phyloP scores from a whole-genome alignment of 2,329 filamentous ascomycete genomes.

The Diaporthe humulicola region DNA sequence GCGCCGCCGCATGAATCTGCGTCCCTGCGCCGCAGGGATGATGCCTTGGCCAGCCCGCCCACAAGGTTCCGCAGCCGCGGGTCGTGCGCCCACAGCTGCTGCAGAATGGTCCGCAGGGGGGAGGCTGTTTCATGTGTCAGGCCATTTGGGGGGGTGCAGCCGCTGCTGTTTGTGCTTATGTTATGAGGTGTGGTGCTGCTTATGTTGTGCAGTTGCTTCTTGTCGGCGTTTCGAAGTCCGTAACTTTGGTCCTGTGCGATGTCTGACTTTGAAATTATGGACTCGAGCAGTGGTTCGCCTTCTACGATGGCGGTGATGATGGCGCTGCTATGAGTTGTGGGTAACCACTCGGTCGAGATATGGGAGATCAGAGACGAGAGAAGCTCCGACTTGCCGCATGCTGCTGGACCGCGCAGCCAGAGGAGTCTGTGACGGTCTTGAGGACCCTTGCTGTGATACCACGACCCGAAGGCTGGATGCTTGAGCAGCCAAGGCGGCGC shows the following conservation, averaged over 20 bases:
- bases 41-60: conserved; percentile 30
- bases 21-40: conserved; percentile 1
- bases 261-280: conserved; percentile 35
- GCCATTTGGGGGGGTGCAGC: neutral
- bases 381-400: conserved; percentile 49
- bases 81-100: conserved; percentile 49
- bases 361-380: conserved; percentile 46
- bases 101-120: conserved; percentile 48
- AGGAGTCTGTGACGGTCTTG: conserved; percentile 46
- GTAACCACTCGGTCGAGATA: conserved; percentile 47
- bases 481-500: conserved; percentile 51
- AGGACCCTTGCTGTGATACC: conserved; percentile 47
- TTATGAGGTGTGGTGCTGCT: conserved; percentile 33
- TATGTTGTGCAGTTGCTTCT: neutral
- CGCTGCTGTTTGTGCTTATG: neutral
- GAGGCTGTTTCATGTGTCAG: conserved; percentile 35
- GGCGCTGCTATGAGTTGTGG: conserved; percentile 41
- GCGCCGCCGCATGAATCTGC: conserved; percentile 21
- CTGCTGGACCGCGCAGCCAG: conserved; percentile 49
- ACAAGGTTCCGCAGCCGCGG: conserved; percentile 47
- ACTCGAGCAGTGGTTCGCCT: conserved; percentile 43
- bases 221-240: too few relatives aligned
- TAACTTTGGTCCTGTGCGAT: neutral
- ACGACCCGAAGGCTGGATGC: conserved; percentile 48
- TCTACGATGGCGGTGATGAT: conserved; percentile 46